phyloP scores from a whole-genome alignment of 805 yeast genomes.

The Myxozyma sirexii region DNA sequence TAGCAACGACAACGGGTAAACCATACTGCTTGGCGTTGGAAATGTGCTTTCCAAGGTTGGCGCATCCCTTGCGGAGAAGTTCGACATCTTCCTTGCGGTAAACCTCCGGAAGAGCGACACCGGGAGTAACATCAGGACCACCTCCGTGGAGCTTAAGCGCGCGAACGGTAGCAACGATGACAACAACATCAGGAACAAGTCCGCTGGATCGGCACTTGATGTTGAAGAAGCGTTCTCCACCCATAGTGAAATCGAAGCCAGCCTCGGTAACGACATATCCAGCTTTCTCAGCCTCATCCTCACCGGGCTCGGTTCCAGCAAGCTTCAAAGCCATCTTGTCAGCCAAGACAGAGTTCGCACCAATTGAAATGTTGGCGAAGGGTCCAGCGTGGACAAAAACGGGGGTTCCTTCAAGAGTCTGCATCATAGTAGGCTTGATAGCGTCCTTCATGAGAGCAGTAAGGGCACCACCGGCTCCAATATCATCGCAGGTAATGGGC shows the following conservation, averaged over 20 bases:
- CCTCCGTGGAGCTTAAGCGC: slow-evolving; percentile 98
- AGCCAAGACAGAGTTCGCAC: slow-evolving; percentile 93
- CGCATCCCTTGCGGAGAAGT: slow-evolving; percentile 74
- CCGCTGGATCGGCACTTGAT: slow-evolving; percentile 95
- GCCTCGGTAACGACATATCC: slow-evolving; percentile 98
- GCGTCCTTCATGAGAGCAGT: slow-evolving; percentile 95
- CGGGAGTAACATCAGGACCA: slow-evolving; percentile 95
- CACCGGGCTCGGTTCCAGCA: slow-evolving; percentile 65
- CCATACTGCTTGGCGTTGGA: slow-evolving; percentile 81
- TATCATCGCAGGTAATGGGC: slow-evolving; percentile 90
- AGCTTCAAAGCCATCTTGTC: slow-evolving; percentile 90
- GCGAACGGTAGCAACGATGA: slow-evolving; percentile 92
- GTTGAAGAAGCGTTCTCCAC: slow-evolving; percentile 95
- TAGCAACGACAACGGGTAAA: slow-evolving; percentile 92
- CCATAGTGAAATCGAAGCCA: slow-evolving; percentile 99
- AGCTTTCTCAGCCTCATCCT: slow-evolving; percentile 42
- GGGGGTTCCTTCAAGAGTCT: slow-evolving; percentile 95
- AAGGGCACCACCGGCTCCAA: slow-evolving; percentile 94
- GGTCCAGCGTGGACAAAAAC: slow-evolving; percentile 98
- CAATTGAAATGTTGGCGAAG: slow-evolving; percentile 95
- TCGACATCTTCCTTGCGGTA: slow-evolving; percentile 82
- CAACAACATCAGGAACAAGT: slow-evolving; percentile 83
- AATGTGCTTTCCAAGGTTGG: slow-evolving; percentile 88
- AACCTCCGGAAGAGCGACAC: slow-evolving; percentile 79
- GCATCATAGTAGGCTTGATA: slow-evolving; percentile 95